A percentile compares a stretch with the other conserved stretches of the same genome.
Conservation (phyloP, 441 rosid genomes). For the Pelargonium cotyledonis region DNA sequence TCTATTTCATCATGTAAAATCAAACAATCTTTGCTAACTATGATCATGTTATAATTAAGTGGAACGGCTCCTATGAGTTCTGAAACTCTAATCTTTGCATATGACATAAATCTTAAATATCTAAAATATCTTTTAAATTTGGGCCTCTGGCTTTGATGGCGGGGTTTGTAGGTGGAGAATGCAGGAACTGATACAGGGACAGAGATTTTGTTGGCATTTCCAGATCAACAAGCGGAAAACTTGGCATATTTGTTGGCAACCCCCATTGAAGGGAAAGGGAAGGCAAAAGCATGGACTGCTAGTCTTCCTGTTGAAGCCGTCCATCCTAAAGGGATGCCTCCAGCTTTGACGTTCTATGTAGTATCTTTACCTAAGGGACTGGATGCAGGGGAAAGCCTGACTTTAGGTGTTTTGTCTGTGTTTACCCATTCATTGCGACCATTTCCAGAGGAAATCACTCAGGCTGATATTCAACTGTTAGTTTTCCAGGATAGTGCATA, state of each 20-base stretch:
- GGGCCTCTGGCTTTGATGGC: conserved; percentile 1
- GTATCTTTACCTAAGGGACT: conserved; percentile 57
- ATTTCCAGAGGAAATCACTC: conserved; percentile 82
- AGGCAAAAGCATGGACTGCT: conserved; percentile 35
- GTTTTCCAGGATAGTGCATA: conserved; percentile 67
- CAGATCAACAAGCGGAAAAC: conserved; percentile 59
- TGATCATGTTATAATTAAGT: neutral
- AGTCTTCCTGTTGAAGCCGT: conserved; percentile 41
- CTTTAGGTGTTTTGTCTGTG: conserved; percentile 54
- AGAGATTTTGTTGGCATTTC: conserved; percentile 62
- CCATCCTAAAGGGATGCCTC: conserved; percentile 50
- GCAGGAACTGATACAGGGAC: conserved; percentile 54
- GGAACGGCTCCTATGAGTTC: neutral
- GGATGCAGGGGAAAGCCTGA: conserved; percentile 49
- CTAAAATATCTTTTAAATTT: neutral
- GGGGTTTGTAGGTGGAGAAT: conserved; percentile 53
- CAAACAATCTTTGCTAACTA: neutral
- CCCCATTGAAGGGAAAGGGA: conserved; percentile 56
- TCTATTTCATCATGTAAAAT: neutral
- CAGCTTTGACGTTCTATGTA: conserved; percentile 47
- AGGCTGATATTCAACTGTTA: conserved; percentile 81
- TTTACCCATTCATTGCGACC: conserved; percentile 62
- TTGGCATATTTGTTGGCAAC: conserved; percentile 59
- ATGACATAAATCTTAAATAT: neutral
- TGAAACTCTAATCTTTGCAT: neutral